Evolutionary conservation across 352 stramenopile species (phyloP), one percentile per base, ranked within the genome.

Genomic region (Pythium rishiriense): DNA sequence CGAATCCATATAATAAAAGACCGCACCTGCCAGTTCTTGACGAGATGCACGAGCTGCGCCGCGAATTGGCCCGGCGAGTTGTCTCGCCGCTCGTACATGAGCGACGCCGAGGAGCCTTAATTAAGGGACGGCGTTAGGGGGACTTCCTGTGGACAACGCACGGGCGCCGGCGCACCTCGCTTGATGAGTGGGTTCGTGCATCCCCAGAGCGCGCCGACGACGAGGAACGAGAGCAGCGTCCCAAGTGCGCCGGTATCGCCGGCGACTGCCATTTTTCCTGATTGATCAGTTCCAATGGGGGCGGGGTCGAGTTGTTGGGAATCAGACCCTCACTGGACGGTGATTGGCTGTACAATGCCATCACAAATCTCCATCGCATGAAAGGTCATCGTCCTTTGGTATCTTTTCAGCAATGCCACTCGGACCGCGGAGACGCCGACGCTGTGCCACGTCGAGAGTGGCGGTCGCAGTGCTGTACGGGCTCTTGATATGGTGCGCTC

Each of bases 181-280:
- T 95, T 95, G 52, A 95, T 91, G 29, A 95, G 69, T 2, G 87
- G 87, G 62, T 95, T 95, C 4, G 87, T 95, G 66, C 87, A 95
- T 1, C 87, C 87, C 87, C 87, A 95, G 2, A 95, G 75, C 21
- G 85, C 85, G n/a, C 87, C 85, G 39, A 95, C 83, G 52, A 92
- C 75, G 26, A 95, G 71, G 64, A 95, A 93, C 35, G 83, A 92
- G 47, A 91, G 64, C 37, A 94, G 62, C 50, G 78, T 92, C 42
- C 35, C 33, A 19, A 64, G 41, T 43, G 51, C 57, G 39, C 50
- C 41, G 25, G 29, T 35, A 17, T 58, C 55, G 33, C 19, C 57
- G 15, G 31, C 41, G 14, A 33, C 22, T 39, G 39, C 49, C 19
- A 25, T 52, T n/a, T 7, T 47, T 7, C 14, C 33, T 7, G 14